Base-by-base conservation (phyloP, 2,329 filamentous ascomycete genomes). In the Aureobasidium subglaciale region DNA sequence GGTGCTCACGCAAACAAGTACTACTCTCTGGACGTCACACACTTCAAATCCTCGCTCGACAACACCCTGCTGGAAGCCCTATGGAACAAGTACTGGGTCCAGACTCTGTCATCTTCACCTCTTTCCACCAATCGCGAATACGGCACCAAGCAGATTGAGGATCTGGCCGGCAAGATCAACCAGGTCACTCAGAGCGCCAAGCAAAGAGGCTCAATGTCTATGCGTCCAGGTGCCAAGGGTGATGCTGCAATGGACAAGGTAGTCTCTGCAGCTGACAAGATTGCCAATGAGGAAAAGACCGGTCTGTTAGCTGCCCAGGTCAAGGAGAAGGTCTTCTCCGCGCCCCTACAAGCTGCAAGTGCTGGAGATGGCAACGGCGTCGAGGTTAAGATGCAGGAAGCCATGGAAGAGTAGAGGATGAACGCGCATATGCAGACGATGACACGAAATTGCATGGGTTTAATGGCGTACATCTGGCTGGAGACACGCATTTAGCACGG, bases 31-130 rank as follows among this genome's bases (percentile, higher is more conserved):
- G 88, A 95, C 59, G 88, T 97, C 13, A 90, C 90, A 29, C 90
- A 95, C 72, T 99, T 90, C 80, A 97, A 97, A 75, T 93, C 88
- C 60, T 87, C 87, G 0, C 84, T 99, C 25, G 93, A 99, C 72
- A 81, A 85, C 2, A 87, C 90, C 64, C 79, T 99, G 22, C 78
- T 99, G 5, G 89, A 95, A 66, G 80, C 90, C 50, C 78, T 99
- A 27, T 97, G 93, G 93, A 96, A 96, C 76, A 97, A 97, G 72
- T 99, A 99, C 77, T 96, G 90, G 93, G 91, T 96, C 30, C 88
- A 95, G 67, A 99, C 93, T 5, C 81, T 99, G 18, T 95, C 90
- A 29, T 89, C 95, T 64, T 93, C 85, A 63, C 91, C 92, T 20
- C 80, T 96, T 4, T 85, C 95, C 64, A 90, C 89, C 56, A 97